Evolutionary conservation across 495 filamentous ascomycete species (phyloP).

Genomic region (Darksidea phi): DNA sequence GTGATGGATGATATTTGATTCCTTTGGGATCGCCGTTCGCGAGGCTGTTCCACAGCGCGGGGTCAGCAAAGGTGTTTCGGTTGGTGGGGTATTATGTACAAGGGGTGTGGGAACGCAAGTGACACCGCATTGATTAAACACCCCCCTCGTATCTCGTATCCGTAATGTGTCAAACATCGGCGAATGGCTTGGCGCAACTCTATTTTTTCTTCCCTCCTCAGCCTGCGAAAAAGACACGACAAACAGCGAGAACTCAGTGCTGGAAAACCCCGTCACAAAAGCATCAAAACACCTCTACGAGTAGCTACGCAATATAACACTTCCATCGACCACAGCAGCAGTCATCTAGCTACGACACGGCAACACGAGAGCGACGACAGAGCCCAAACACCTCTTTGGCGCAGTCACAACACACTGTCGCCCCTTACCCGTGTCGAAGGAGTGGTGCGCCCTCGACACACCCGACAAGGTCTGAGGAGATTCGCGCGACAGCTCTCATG

Average conservation of each 20-base stretch:
- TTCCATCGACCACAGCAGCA: neutral
- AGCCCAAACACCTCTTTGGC: neutral
- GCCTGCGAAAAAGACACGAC: neutral
- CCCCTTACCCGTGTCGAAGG: neutral
- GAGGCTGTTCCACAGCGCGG: no score
- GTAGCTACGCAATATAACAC: conserved; percentile 6
- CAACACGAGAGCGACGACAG: neutral
- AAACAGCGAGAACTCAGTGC: conserved; percentile 4
- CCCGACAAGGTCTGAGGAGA: conserved; percentile 7
- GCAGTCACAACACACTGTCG: conserved; percentile 4
- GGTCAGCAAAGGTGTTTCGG: no score
- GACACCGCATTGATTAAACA: no score
- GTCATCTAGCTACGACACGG: no score
- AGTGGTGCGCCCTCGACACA: conserved; percentile 2
- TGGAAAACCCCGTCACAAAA: conserved; percentile 3
- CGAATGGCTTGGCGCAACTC: no score
- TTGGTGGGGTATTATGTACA: no score
- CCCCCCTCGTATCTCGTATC: no score
- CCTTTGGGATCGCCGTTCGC: no score
- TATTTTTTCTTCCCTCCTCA: no score
- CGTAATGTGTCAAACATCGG: no score
- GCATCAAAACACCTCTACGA: conserved; percentile 5
- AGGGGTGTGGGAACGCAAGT: no score
- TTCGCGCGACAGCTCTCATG: conserved; percentile 14
- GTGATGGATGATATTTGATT: no score